Evolutionary conservation across 2,329 filamentous ascomycete species (phyloP), one percentile per base, ranked within the genome.

Genomic region (Fusarium agapanthi): DNA sequence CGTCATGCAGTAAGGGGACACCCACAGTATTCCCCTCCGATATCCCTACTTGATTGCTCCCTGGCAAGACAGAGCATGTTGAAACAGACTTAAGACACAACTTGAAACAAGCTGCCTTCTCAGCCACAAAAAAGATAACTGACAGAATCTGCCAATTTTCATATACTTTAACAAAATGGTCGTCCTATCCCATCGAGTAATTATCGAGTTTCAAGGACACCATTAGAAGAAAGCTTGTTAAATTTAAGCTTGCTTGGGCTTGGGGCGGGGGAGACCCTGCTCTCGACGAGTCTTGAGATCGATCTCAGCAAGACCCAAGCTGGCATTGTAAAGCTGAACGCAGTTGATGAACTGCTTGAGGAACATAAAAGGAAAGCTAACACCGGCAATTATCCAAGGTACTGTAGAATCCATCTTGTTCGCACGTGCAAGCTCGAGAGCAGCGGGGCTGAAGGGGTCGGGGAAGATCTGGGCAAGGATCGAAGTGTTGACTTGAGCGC

Each of bases 271-370:
- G 34, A 91, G 79, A 7, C 89, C 90, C 75, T 81, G 79, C 41
- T 80, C 82, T 63, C 74, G 88, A 77, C 94, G 88, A 69, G 88
- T 86, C 77, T 89, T 87, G 40, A 92, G 82, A 78, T 99, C 96
- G n/a, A 95, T 95, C 83, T 98, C 95, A 1, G 94, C 96, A 43
- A 99, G 87, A 91, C 94, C 97, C 79, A 90, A 91, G 83, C 94
- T 95, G 12, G 96, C 96, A 83, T 98, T 97, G 79, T 97, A 89
- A 76, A 99, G 88, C 86, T 99, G 96, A 53, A 98, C 88, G 56
- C 98, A 88, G 79, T 99, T 99, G 87, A 98, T 94, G 78, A 93
- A 88, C 81, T 99, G 96, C 88, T 99, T 99, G 76, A 91, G 87
- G 30, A 90, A 85, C 95, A 98, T 98, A 80, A 98, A 86, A 18